Percentiles rank a stretch among this genome's conserved stretches.
Evolutionary conservation across 345 rosid genomes (phyloP).

Genomic region (Pistacia vera): DNA sequence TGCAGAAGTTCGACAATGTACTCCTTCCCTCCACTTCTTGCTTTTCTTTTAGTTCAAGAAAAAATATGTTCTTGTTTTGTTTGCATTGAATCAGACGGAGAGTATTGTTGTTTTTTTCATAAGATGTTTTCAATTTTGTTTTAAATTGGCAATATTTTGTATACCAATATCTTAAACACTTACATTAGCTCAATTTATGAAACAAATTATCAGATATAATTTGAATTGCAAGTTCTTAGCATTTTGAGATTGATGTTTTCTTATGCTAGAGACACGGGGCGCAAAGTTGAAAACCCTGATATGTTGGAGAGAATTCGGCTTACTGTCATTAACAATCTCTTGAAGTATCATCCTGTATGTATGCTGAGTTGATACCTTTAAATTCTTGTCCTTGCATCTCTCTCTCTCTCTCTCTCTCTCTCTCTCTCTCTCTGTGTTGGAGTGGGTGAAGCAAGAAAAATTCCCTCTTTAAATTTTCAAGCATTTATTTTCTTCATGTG

Average conservation of each 20-base stretch:
- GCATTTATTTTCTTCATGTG: neutral
- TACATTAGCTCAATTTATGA: neutral
- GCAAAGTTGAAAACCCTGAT: constrained; percentile 98
- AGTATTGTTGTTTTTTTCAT: neutral
- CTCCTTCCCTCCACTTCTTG: neutral
- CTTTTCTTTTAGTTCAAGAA: neutral
- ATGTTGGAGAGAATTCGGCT: constrained; percentile 86
- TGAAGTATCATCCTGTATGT: constrained; percentile 95
- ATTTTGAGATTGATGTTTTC: constrained; percentile 24
- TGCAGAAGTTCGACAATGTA: neutral
- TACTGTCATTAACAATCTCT: constrained; percentile 88
- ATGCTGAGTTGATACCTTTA: constrained; percentile 21
- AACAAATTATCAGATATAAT: neutral
- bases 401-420: too few species aligned
- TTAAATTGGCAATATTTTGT: neutral
- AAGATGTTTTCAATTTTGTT: neutral
- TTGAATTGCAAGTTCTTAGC: constrained; percentile 23
- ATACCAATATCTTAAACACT: neutral
- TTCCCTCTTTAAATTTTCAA: neutral
- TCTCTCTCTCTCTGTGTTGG: neutral
- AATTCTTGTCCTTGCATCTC: neutral
- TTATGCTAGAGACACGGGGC: constrained; percentile 70
- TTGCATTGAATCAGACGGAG: neutral
- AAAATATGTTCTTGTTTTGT: neutral
- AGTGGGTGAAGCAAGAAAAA: neutral